Evolutionary conservation across 2,329 filamentous ascomycete genomes (phyloP), one percentile per base, ranked within the genome.

Genomic region (Sarocladium kiliense): DNA sequence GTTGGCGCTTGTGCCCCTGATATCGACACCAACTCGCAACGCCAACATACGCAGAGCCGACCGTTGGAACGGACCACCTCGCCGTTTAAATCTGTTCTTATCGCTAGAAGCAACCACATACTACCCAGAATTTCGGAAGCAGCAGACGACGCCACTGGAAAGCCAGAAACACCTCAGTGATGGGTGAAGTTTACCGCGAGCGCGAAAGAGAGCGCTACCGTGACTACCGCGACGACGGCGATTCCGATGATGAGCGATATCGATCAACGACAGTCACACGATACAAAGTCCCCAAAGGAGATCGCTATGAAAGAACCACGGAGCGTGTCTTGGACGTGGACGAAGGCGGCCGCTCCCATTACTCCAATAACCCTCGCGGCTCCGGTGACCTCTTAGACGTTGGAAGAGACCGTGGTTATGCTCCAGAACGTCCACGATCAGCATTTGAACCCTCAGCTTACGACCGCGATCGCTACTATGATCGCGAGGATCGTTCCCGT

Each of bases 261-360:
- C 71, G 69, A 62, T 71, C 67, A 57, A 74, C 76, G 4, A 79
- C 75, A n/a, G 72, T 80, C 54, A 76, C 74, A 58, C 74, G 78
- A 55, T 81, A 81, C 71, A 80, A 80, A 64, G 76, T 80, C 9
- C 71, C 73, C 11, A 68, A 64, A 54, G 70, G 71, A 54, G 75
- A 76, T 57, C 70, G 68, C 9, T 68, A 72, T 59, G 71, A 74
- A 36, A 69, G 69, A 18, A 41, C 47, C 53, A 66, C 59, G 56
- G 69, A 74, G 44, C 66, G 68, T 56, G 57, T 68, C 55, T 69
- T 75, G 53, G 74, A 77, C 44, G 64, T 74, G 56, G 76, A 78
- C 45, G 74, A 79, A 58, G 74, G 76, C 51, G 67, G 68, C 53
- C 74, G 75, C 63, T 75, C 73, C 53, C 73, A 71, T 58, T 73